A percentile compares a stretch with the other conserved stretches of the same genome.
Evolutionary conservation across 2,329 filamentous ascomycete species (phyloP).

Genomic region (Fusarium zealandicum): DNA sequence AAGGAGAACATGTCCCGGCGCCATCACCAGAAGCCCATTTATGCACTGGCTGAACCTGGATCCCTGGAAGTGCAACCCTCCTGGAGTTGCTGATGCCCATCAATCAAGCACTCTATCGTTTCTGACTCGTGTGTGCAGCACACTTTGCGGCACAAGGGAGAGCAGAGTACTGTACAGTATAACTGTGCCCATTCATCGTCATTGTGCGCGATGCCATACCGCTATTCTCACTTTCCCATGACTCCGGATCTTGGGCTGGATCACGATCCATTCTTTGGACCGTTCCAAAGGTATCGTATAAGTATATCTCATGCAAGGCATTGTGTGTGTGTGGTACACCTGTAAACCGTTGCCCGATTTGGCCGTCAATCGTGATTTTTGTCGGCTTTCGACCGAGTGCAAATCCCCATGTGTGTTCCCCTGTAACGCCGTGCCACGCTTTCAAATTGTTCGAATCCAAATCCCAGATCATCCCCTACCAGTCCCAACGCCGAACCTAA

Average conservation of each 20-base stretch:
- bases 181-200: background rate
- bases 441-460: slow-evolving; percentile 20
- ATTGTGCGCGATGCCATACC: background rate
- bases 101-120: background rate
- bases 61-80: no score
- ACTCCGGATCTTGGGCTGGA: background rate
- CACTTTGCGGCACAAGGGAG: background rate
- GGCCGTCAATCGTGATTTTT: slow-evolving; percentile 15
- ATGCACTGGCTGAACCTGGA: no score
- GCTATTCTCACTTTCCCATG: background rate
- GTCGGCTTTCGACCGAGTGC: slow-evolving; percentile 6
- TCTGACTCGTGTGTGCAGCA: slow-evolving; percentile 1
- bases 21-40: background rate
- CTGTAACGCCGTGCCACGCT: slow-evolving; percentile 40
- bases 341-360: background rate
- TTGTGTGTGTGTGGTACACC: slow-evolving; percentile 5
- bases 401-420: slow-evolving; percentile 11
- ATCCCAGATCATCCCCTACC: slow-evolving; percentile 12
- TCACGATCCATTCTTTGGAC: background rate
- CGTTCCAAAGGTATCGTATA: background rate
- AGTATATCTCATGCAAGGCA: slow-evolving; percentile 16
- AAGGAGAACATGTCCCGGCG: background rate
- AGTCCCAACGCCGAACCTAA: slow-evolving; percentile 29
- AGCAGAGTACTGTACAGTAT: background rate
- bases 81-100: background rate